These are phyloP conservation scores for Penicillium silybi DNA, from an alignment of 495 filamentous ascomycete species.

Conservation along the genomic window DNA sequence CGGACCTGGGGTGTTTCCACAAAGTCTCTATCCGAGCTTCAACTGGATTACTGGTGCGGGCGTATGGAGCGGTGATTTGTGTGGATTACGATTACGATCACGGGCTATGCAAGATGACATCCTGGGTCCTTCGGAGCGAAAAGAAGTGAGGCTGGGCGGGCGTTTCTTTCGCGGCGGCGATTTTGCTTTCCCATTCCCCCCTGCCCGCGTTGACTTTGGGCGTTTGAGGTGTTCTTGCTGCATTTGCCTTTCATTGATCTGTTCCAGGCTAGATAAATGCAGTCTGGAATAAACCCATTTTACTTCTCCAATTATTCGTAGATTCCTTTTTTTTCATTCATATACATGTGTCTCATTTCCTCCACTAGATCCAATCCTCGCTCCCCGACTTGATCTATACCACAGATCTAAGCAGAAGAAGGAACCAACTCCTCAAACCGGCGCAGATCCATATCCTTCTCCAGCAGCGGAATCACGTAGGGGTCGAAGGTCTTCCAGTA, in stretches of 20 bases:
- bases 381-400: background rate
- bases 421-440: constrained; percentile 52
- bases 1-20: constrained; percentile 42
- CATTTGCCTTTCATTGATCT: background rate
- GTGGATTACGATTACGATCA: background rate
- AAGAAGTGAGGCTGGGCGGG: constrained; percentile 1
- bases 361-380: background rate
- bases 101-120: background rate
- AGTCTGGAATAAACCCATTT: background rate
- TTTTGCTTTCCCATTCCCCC: background rate
- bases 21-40: constrained; percentile 35
- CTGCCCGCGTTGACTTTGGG: background rate
- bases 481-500: constrained; percentile 71
- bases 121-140: background rate
- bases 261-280: background rate
- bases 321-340: background rate
- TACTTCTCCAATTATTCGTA: background rate
- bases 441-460: constrained; percentile 61
- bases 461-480: constrained; percentile 60
- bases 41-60: constrained; percentile 27
- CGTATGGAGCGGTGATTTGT: constrained; percentile 13
- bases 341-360: background rate
- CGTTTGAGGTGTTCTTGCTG: background rate
- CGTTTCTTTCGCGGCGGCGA: background rate
- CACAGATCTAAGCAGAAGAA: background rate